Evolutionary conservation across 2,329 filamentous ascomycete species (phyloP), one percentile per base, ranked within the genome.

Genomic region (Coleophoma crateriformis): DNA sequence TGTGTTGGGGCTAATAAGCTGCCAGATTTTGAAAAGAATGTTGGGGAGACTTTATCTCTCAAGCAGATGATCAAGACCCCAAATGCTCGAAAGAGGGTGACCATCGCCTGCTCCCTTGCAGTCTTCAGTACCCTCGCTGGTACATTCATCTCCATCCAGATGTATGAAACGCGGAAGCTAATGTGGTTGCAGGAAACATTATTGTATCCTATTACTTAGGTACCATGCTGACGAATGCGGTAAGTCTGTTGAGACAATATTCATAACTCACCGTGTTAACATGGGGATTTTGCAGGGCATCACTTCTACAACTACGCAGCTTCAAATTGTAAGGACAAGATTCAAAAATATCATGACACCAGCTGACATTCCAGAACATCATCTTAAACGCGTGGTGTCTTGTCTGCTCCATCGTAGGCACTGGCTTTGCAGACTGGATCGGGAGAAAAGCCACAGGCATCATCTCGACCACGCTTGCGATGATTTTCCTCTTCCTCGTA

Each of bases 301-400:
- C 33, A 70, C 66, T 1, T 61, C 71, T 52, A 58, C 65, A 0
- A 66, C 62, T 3, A 65, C 67, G 3, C 74, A 76, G 50, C 65
- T 75, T 2, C 61, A 72, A 48, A 66, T 67, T 39, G 65, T 66
- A 55, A 54, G 13, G 14, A n/a, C 13, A 27, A 19, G 8, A 6
- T 27, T 19, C n/a, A 13, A 39, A 39, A 7, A 14, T 7, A 3
- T 39, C 37, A 10, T 12, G n/a, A 8, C 7, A n/a, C 5, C 11
- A 15, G 19, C 13, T 15, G 37, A 15, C 4, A 15, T 42, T 4
- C n/a, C 33, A 66, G 59, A 79, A 78, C 39, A 70, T 79, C 33
- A 69, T 77, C 1, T 63, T 79, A n/a, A 77, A 76, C 50, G 70
- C 68, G 2, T 79, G 69, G 68, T 78, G 72, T 48, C 62, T 79